phyloP scores from a whole-genome alignment of 2,329 filamentous ascomycete species.

The Scolecobasidium constrictum region DNA sequence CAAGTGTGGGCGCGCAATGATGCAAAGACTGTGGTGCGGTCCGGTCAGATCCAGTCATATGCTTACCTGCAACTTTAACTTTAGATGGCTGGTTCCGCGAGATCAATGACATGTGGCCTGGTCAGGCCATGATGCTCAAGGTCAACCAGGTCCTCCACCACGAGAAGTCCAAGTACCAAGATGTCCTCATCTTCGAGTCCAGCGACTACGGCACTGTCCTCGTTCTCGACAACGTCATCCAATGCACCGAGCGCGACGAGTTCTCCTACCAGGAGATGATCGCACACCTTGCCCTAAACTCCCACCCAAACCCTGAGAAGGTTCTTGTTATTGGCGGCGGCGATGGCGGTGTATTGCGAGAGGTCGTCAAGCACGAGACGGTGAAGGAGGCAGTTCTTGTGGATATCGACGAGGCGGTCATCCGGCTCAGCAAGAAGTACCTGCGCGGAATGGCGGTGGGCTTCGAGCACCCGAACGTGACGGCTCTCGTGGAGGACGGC shows the following conservation, averaged over 20 bases:
- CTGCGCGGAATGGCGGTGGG: conserved; percentile 88
- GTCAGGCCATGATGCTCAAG: conserved; percentile 85
- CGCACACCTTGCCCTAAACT: conserved; percentile 95
- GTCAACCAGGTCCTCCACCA: conserved; percentile 98
- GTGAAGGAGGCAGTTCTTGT: conserved; percentile 94
- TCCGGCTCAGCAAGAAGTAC: conserved; percentile 96
- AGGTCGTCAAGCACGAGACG: conserved; percentile 97
- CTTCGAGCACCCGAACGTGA: conserved; percentile 88
- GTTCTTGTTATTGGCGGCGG: conserved; percentile 97
- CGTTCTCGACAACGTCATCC: conserved; percentile 97
- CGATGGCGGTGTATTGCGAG: conserved; percentile 92
- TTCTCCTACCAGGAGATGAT: conserved; percentile 99
- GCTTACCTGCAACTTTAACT: conserved; percentile 8
- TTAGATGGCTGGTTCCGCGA: conserved; percentile 99
- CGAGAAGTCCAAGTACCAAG: conserved; percentile 98
- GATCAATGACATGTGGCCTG: conserved; percentile 97
- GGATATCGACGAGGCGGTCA: conserved; percentile 93
- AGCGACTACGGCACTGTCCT: conserved; percentile 93
- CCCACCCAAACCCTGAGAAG: conserved; percentile 95
- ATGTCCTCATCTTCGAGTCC: conserved; percentile 97
- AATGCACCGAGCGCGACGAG: conserved; percentile 96
- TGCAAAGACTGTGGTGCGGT: background rate
- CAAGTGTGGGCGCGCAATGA: conserved; percentile 12
- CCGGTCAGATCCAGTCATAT: conserved; percentile 1
- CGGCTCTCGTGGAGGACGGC: conserved; percentile 87